Base-by-base conservation (phyloP, 768 basidiomycete species). In the Tylopilus balloui region DNA sequence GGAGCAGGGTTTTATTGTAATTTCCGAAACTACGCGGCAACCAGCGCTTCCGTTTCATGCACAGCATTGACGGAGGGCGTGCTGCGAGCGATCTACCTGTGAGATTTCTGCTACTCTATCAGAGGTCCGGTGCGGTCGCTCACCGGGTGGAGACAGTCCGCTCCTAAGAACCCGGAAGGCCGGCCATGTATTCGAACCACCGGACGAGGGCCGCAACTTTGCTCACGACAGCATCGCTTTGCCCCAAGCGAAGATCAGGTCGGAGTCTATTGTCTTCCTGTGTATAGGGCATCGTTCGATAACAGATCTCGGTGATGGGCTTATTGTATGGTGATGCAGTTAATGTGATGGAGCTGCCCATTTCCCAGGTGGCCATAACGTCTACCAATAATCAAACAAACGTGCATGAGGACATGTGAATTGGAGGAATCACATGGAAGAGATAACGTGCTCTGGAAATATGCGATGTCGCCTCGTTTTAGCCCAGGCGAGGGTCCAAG, bases 111-210 rank as follows among this genome's bases (percentile, higher is more conserved):
- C 12, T 34, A n/a, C 17, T 27, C 15, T 15, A 27, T 31, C 11
- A 47, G 41, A 45, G 31, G 24, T 42, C 51, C 59, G 53, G 59
- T 27, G 42, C 9, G 32, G 48, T 6, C 40, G 46, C 56, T 42
- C 55, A 29, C 59, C 59, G 60, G 50, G 31, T 47, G 36, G 45
- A 10, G 29, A 28, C 20, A 36, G 34, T 6, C 42, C 48, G 20
- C 42, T 38, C 37, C 28, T 61, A 59, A 39, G 47, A 47, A 46
- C 24, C 19, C 41, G 60, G 54, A 54, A 88, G 67, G 0, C 87
- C 87, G 4, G 86, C 84, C 72, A 84, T 81, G n/a, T 60, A 62
- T 64, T 88, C 79, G 50, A 91, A 85, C 88, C 88, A 91, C 6
- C 60, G 58, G 2, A 81, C 86, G 25, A 88, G 72, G 15, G 73